These are phyloP conservation scores for Globisporangium irregulare DNA, from an alignment of 352 stramenopile species.

Conservation along the genomic window DNA sequence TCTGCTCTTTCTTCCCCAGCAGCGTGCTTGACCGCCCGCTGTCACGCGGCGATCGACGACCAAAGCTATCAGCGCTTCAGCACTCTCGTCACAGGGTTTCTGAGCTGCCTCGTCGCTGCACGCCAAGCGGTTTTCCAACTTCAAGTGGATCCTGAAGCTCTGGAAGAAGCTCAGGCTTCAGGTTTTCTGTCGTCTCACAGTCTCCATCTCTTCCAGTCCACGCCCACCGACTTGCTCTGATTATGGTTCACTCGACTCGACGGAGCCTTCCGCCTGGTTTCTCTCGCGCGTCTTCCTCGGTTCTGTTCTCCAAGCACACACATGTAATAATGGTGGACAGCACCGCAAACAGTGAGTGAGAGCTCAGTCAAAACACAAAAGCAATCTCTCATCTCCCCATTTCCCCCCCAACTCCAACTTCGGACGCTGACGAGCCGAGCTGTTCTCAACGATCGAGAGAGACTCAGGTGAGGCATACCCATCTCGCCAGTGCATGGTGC, in stretches of 20 bases:
- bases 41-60: constrained; percentile 12
- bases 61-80: not conserved
- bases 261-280: not conserved
- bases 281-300: not conserved
- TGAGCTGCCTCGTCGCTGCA: constrained; percentile 8
- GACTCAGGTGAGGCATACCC: too few species aligned
- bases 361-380: not conserved
- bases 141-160: constrained; percentile 11
- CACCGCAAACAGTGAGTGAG: not conserved
- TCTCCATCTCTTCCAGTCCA: not conserved
- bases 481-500: not conserved
- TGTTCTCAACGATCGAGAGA: not conserved
- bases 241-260: not conserved
- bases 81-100: not conserved
- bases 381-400: not conserved
- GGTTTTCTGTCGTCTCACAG: not conserved
- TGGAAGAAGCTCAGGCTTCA: not conserved
- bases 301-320: not conserved
- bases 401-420: not conserved
- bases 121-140: not conserved
- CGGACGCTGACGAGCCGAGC: not conserved
- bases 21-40: not conserved
- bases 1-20: not conserved
- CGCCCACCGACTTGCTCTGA: not conserved
- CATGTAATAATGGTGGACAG: not conserved